Evolutionary conservation across 1,139 yeast species (phyloP), one percentile per base, ranked within the genome.

Genomic region (Kodamaea anthophila): DNA sequence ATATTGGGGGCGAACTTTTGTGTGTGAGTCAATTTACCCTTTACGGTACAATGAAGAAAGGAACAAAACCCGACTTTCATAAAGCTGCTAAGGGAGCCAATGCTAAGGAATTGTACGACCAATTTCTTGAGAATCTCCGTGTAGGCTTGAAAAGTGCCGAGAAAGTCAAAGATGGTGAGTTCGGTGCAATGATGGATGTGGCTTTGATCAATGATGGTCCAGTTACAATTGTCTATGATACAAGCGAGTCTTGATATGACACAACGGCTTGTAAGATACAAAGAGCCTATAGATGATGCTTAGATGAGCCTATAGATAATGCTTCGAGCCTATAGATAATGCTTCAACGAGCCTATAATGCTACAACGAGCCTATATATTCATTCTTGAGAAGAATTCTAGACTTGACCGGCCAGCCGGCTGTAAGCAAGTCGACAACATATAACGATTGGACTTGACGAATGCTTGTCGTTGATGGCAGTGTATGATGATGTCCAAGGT

Each of bases 181-280:
- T 91, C 53, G 98, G 97, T 0, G 97, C 93, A 6, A 84, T 88
- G 95, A 91, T 91, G 98, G 94, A 85, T 40, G 96, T 91, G 10
- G 69, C 71, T 2, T 55, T 88, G 34, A 76, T 79, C 11, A 91
- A 91, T 47, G 96, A 88, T 42, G 93, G 93, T 4, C 93, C 91
- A 0, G 85, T 79, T 5, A 81, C 93, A 0, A 74, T 82, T 16
- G 69, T 76, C 16, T 75, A 77, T 66, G 88, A 81, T 44, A 78
- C 91, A 2, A 64, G 53, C 32, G 72, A 65, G 28, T 22, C 39
- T 11, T 9, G 21, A n/a, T n/a, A n/a, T n/a, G n/a, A n/a, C n/a
- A n/a, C n/a, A n/a, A n/a, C n/a, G n/a, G n/a, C n/a, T n/a, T n/a
- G n/a, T n/a, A n/a, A n/a, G n/a, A n/a, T n/a, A n/a, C n/a, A n/a